Base-by-base conservation (phyloP, 2,329 filamentous ascomycete species). In the Ceratocystis albifundus region DNA sequence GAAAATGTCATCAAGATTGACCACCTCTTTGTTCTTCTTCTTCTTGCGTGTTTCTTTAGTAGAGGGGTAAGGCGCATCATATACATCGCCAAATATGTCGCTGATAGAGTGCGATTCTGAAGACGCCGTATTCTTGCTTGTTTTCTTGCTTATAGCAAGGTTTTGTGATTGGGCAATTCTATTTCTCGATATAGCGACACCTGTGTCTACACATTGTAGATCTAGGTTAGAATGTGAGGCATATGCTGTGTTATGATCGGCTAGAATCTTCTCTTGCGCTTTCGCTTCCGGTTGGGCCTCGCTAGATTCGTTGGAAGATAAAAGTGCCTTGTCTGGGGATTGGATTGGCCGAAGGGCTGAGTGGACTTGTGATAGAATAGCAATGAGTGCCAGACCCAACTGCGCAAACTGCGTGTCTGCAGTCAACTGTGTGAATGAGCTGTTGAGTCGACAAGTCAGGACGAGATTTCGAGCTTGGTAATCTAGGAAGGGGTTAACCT, bases 351-450 rank as follows among this genome's bases (percentile, higher is more conserved):
- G 41, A 15, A 68, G 53, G 41, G 59, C 64, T 25, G 32, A 45
- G 25, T 66, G 25, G 25, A 87, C 75, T 69, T 83, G 82, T 3
- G 86, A 85, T 67, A 92, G 75, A 1, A 83, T 75, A 22, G 82
- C 84, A 59, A 92, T 73, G 8, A 93, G 79, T 69, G 89, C 79
- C 22, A 90, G 77, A 3, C 89, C 89, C 2, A 93, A 78, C 3
- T 84, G 78, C 1, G 88, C 84, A 74, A 89, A 89, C 71, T 90
- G 88, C 44, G 81, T 83, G 73, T 92, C 88, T 20, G 86, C 85
- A 2, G 87, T 77, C 53, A 93, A 76, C 69, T 86, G 86, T 0
- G 85, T 85, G 73, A 93, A 92, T 0, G 83, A 77, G 4, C 82
- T 85, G 28, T 25, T 46, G 45, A 62, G 28, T 25, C 41, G 48